Percentiles rank a stretch among this genome's conserved stretches.
Evolutionary conservation across 768 basidiomycete genomes (phyloP).

Genomic region (Tulasnella sp.): DNA sequence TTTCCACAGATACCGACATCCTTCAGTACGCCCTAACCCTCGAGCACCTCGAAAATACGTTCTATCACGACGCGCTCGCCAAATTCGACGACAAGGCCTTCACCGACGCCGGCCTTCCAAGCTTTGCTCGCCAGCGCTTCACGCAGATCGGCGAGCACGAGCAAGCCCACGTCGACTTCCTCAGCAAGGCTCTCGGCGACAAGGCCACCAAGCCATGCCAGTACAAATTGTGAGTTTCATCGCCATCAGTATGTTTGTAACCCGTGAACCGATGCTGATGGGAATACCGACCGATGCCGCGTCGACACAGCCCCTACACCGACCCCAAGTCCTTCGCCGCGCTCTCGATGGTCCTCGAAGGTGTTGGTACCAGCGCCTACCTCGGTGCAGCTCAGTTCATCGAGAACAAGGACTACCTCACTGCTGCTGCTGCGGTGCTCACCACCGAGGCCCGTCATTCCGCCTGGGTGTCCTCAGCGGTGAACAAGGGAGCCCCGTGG

Average conservation of each 20-base stretch:
- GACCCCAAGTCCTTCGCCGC: slow-evolving; percentile 39
- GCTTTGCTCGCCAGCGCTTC: slow-evolving; percentile 29
- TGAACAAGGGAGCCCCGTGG: slow-evolving; percentile 40
- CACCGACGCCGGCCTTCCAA: slow-evolving; percentile 27
- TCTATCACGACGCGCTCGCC: slow-evolving; percentile 35
- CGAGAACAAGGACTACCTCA: slow-evolving; percentile 33
- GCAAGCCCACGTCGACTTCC: slow-evolving; percentile 30
- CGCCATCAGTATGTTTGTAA: not conserved
- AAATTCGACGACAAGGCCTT: slow-evolving; percentile 36
- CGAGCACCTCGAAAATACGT: slow-evolving; percentile 37
- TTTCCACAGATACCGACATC: slow-evolving; percentile 1
- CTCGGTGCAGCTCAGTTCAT: slow-evolving; percentile 42
- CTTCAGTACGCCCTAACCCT: slow-evolving; percentile 27
- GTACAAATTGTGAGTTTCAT: slow-evolving; percentile 30
- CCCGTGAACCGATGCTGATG: no score
- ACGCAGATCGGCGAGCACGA: slow-evolving; percentile 33
- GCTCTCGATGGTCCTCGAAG: slow-evolving; percentile 43
- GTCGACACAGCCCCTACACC: slow-evolving; percentile 30
- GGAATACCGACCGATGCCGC: not conserved
- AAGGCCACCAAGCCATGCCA: slow-evolving; percentile 30
- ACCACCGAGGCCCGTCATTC: slow-evolving; percentile 55
- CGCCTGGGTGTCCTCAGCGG: slow-evolving; percentile 46
- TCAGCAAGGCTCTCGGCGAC: slow-evolving; percentile 27
- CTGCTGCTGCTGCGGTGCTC: slow-evolving; percentile 49
- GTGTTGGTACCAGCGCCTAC: slow-evolving; percentile 46